These are phyloP conservation scores for Colletotrichum higginsianum DNA, from an alignment of 2,329 filamentous ascomycete genomes.

Conservation along the genomic window DNA sequence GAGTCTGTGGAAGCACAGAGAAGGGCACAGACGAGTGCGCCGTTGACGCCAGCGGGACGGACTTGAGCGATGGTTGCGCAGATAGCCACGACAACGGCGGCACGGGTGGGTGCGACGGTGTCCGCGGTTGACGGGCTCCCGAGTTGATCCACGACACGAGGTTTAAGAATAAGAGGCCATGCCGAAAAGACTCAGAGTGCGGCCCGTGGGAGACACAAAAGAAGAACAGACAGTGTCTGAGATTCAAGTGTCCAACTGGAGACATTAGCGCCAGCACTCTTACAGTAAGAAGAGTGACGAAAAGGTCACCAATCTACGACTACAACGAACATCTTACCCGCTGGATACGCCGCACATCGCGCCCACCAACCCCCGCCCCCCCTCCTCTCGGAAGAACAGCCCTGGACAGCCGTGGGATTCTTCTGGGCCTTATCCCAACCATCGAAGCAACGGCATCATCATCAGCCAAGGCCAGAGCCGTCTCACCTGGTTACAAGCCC, in stretches of 20 bases:
- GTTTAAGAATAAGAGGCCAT: constrained; percentile 11
- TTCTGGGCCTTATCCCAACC: not conserved
- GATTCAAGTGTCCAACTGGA: constrained; percentile 10
- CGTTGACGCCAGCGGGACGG: constrained; percentile 35
- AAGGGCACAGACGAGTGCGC: constrained; percentile 34
- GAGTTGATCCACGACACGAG: not conserved
- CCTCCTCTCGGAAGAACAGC: constrained; percentile 15
- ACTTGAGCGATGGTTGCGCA: constrained; percentile 13
- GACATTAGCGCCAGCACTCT: constrained; percentile 3
- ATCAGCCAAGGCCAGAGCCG: constrained; percentile 37
- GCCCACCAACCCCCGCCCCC: not conserved
- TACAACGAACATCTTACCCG: not conserved
- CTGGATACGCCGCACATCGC: constrained; percentile 3
- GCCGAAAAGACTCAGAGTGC: constrained; percentile 21
- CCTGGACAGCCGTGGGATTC: constrained; percentile 14
- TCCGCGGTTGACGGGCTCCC: constrained; percentile 1
- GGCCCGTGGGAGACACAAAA: not conserved
- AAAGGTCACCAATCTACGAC: constrained; percentile 2
- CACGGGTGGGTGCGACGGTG: constrained; percentile 28
- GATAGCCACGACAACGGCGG: constrained; percentile 8
- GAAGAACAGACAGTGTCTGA: constrained; percentile 33
- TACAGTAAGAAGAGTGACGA: not conserved
- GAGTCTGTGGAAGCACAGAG: constrained; percentile 40
- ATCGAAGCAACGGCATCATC: constrained; percentile 22
- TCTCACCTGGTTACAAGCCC: constrained; percentile 38